Evolutionary conservation across 164 flowering plant genomes (phyloP).

Genomic region (Annona cherimola): DNA sequence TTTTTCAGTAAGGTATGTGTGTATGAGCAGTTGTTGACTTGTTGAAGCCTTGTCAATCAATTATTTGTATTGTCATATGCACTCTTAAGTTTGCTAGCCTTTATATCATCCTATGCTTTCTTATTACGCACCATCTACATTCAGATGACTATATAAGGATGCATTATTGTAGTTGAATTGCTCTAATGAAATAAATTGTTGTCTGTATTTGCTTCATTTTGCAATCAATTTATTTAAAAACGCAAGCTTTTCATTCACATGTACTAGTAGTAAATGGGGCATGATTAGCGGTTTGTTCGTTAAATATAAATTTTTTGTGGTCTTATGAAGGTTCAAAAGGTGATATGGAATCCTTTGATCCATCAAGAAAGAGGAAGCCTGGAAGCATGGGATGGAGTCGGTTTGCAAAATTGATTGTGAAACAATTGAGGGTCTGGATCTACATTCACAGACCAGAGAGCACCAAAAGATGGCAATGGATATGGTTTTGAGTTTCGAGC

Average conservation of each 20-base stretch:
- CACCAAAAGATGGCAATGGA: constrained; percentile 94
- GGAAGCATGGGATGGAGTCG: constrained; percentile 84
- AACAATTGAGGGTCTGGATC: constrained; percentile 82
- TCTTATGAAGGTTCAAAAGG: constrained; percentile 30
- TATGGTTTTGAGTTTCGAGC: constrained; percentile 72
- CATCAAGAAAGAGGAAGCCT: constrained; percentile 60
- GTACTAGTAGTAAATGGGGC: background rate
- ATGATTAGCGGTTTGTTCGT: no score
- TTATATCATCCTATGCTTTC: no score
- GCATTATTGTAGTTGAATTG: no score
- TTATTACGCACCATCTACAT: no score
- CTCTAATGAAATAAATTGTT: no score
- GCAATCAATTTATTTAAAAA: no score
- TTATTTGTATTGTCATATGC: no score
- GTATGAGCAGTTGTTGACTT: no score
- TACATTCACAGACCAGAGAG: constrained; percentile 90
- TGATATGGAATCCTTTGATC: constrained; percentile 57
- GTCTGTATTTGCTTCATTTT: background rate
- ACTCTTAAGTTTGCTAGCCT: no score
- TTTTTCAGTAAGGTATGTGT: no score
- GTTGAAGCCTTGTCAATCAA: no score
- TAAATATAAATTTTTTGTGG: background rate
- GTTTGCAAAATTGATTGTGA: constrained; percentile 90
- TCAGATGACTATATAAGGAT: no score
- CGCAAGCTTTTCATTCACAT: background rate